Evolutionary conservation across 495 filamentous ascomycete genomes (phyloP), one percentile per base, ranked within the genome.

Genomic region (Aspergillus indologenus): DNA sequence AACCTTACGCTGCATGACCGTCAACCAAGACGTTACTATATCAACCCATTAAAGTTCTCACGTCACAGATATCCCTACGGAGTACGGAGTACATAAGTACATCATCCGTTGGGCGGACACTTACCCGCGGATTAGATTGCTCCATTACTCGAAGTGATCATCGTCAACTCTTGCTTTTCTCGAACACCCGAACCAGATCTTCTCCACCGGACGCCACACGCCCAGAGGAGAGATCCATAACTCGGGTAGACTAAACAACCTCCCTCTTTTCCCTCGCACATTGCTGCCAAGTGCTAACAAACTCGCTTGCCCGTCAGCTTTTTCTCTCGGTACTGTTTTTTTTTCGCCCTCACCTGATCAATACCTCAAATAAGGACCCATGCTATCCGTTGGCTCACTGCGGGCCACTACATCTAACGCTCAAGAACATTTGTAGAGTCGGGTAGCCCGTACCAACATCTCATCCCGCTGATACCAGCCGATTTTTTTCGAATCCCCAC

Each of bases 121-220:
- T 40, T 40, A 40, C 34, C 48, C 48, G 23, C 22, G 22, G 48
- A 51, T 29, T 51, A 3, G 48, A 51, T 51, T 51, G 23, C 34
- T 40, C 24, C 48, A 51, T 14, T 18, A n/a, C 24, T 51, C 23
- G 23, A 51, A 51, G 23, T 24, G 48, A 51, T 31, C 29, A 18
- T 31, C 48, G 2, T 51, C 31, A 18, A 23, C 18, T 22, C 15
- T 50, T 17, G 14, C 18, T 18, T 51, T 24, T n/a, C 23, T 19
- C 23, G 18, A 51, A 8, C 34, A 2, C 48, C 18, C 15, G 14
- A 31, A n/a, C 15, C 48, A 51, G 48, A 51, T 51, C 48, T 31
- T 51, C 48, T 51, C 48, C 48, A 51, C 48, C 31, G 48, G 18
- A 51, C 17, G 3, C 48, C 29, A 29, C 22, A 29, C 22, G 17